Evolutionary conservation across 2,329 filamentous ascomycete genomes (phyloP).

Genomic region (Colletotrichum phormii): DNA sequence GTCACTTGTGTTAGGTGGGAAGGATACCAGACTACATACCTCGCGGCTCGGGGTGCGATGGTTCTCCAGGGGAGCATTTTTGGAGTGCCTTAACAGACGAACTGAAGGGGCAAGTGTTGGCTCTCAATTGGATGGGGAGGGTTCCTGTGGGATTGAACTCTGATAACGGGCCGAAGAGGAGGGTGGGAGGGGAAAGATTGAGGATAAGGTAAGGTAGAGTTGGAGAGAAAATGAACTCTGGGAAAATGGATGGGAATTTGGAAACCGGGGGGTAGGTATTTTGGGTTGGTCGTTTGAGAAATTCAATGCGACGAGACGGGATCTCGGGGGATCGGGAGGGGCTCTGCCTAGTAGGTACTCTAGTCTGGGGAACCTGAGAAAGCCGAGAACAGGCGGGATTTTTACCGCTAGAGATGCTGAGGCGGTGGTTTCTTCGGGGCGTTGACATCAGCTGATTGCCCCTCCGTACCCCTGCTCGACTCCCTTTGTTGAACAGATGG

Average conservation of each 20-base stretch:
- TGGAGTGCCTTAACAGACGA: not conserved
- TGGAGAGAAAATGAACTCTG: not conserved
- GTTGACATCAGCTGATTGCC: constrained; percentile 18
- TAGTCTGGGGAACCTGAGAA: not conserved
- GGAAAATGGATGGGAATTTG: not conserved
- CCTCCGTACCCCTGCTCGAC: not conserved
- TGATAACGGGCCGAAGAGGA: not conserved
- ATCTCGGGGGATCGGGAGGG: constrained; percentile 15
- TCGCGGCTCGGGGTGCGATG: constrained; percentile 23
- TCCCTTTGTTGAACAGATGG: not conserved
- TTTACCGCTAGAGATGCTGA: constrained; percentile 8
- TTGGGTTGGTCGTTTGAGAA: constrained; percentile 16
- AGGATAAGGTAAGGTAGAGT: constrained; percentile 7
- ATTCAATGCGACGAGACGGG: constrained; percentile 13
- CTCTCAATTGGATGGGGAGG: not conserved
- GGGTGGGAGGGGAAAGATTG: too few relatives aligned
- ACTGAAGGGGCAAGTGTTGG: too few relatives aligned
- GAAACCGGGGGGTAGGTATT: constrained; percentile 1
- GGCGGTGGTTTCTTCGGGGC: not conserved
- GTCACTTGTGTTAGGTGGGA: constrained; percentile 6
- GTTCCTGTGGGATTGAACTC: constrained; percentile 11
- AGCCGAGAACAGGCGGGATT: not conserved
- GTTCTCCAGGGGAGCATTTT: constrained; percentile 22
- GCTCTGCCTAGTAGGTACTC: not conserved
- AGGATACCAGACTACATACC: constrained; percentile 6